These are phyloP conservation scores for Colletotrichum aenigma DNA, from an alignment of 2,329 filamentous ascomycete species.

Conservation along the genomic window DNA sequence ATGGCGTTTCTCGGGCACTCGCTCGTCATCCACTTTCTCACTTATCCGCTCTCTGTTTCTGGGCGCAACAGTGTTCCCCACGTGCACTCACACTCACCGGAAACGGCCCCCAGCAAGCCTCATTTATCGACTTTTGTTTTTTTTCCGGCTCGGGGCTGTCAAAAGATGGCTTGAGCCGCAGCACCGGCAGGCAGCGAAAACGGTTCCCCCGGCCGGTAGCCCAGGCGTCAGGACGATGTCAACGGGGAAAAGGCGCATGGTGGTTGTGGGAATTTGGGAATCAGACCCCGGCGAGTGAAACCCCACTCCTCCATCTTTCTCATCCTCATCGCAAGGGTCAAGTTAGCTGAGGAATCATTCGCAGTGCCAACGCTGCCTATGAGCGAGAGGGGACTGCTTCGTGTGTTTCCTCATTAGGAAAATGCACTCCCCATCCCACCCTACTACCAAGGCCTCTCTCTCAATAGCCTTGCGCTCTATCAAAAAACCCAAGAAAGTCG, in stretches of 20 bases:
- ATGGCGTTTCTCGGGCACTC: neutral
- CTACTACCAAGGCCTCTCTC: neutral
- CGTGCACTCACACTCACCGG: neutral
- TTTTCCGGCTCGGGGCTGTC: neutral
- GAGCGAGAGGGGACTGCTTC: neutral
- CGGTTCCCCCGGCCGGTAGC: neutral
- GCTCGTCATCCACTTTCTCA: neutral
- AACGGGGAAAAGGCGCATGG: neutral
- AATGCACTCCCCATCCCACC: neutral
- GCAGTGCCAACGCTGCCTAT: neutral
- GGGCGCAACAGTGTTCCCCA: neutral
- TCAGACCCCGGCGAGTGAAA: neutral
- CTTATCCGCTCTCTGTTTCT: neutral
- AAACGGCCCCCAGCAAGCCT: neutral
- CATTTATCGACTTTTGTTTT: neutral
- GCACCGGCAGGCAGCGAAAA: neutral
- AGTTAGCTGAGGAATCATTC: neutral
- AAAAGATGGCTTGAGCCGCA: neutral
- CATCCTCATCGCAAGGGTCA: neutral
- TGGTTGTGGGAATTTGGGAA: neutral
- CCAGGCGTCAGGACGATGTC: neutral
- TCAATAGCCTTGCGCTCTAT: neutral
- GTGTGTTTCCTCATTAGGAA: neutral
- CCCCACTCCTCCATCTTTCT: neutral
- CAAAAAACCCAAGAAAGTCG: neutral